Percentiles rank a stretch among this genome's conserved stretches.
These are phyloP conservation scores for Eucalyptus pauciflora DNA, from an alignment of 345 rosid genomes.

Conservation along the genomic window DNA sequence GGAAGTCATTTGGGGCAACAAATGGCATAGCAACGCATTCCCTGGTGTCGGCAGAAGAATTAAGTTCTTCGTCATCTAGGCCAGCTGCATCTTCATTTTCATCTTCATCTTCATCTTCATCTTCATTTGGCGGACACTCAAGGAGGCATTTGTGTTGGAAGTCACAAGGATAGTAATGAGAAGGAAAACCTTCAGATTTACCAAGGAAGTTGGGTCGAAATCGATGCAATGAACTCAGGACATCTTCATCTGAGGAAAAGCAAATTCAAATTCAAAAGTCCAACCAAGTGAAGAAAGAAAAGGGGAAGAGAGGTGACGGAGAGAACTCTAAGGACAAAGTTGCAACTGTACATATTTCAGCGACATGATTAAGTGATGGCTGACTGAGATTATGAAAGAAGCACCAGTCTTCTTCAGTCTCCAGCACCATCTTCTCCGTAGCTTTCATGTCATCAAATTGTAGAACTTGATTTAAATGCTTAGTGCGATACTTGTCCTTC, in stretches of 20 bases:
- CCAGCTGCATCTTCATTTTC: background rate
- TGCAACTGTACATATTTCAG: slow-evolving; percentile 56
- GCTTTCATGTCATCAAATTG: slow-evolving; percentile 20
- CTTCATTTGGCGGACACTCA: slow-evolving; percentile 25
- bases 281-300: background rate
- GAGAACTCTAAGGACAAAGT: background rate
- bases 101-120: background rate
- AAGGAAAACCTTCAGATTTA: slow-evolving; percentile 36
- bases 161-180: slow-evolving; percentile 47
- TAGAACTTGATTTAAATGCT: slow-evolving; percentile 40
- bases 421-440: slow-evolving; percentile 11
- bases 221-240: slow-evolving; percentile 45
- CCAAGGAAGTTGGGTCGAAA: slow-evolving; percentile 67
- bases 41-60: slow-evolving; percentile 7
- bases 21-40: slow-evolving; percentile 66
- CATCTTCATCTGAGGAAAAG: slow-evolving; percentile 66
- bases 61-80: slow-evolving; percentile 28
- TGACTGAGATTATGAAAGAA: slow-evolving; percentile 55
- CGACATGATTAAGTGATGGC: slow-evolving; percentile 59
- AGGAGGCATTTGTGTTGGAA: slow-evolving; percentile 62
- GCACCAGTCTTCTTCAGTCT: slow-evolving; percentile 89
- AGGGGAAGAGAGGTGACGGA: background rate
- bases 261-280: background rate
- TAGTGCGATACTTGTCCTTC: slow-evolving; percentile 73
- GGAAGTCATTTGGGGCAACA: slow-evolving; percentile 47